Evolutionary conservation across 768 basidiomycete species (phyloP).

Genomic region (Glaciozyma martinii): DNA sequence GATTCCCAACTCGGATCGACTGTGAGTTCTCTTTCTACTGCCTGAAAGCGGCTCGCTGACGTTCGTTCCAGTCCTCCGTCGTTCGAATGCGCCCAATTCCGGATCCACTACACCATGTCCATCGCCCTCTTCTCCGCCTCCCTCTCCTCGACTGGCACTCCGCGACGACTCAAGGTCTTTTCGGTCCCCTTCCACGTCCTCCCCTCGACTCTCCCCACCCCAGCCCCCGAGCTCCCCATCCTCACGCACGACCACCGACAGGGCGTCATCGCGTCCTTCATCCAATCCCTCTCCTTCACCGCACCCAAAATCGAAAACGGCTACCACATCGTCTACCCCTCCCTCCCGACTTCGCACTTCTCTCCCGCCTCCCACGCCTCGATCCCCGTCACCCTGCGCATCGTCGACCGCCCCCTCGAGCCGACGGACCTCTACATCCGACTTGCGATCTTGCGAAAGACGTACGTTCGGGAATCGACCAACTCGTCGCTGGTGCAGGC

Average conservation of each 20-base stretch:
- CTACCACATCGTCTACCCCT: slow-evolving; percentile 34
- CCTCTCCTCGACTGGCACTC: slow-evolving; percentile 24
- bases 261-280: slow-evolving; percentile 32
- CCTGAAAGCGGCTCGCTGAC: no score
- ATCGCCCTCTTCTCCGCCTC: slow-evolving; percentile 33
- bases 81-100: slow-evolving; percentile 34
- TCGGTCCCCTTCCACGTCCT: slow-evolving; percentile 36
- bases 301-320: slow-evolving; percentile 27
- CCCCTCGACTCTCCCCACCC: slow-evolving; percentile 33
- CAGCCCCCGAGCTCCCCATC: slow-evolving; percentile 32
- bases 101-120: slow-evolving; percentile 36
- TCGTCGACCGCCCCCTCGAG: slow-evolving; percentile 34
- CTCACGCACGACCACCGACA: slow-evolving; percentile 34
- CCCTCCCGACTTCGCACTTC: slow-evolving; percentile 34
- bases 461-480: slow-evolving; percentile 34
- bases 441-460: slow-evolving; percentile 34
- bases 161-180: slow-evolving; percentile 33
- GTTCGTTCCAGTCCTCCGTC: slow-evolving; percentile 30
- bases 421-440: slow-evolving; percentile 35
- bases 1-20: slow-evolving; percentile 34
- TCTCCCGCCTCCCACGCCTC: slow-evolving; percentile 30
- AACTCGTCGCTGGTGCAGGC: slow-evolving; percentile 12
- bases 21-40: slow-evolving; percentile 22
- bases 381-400: slow-evolving; percentile 33
- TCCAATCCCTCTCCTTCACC: slow-evolving; percentile 30